Evolutionary conservation across 2,329 filamentous ascomycete species (phyloP).

Genomic region (Neofusicoccum cordaticola): DNA sequence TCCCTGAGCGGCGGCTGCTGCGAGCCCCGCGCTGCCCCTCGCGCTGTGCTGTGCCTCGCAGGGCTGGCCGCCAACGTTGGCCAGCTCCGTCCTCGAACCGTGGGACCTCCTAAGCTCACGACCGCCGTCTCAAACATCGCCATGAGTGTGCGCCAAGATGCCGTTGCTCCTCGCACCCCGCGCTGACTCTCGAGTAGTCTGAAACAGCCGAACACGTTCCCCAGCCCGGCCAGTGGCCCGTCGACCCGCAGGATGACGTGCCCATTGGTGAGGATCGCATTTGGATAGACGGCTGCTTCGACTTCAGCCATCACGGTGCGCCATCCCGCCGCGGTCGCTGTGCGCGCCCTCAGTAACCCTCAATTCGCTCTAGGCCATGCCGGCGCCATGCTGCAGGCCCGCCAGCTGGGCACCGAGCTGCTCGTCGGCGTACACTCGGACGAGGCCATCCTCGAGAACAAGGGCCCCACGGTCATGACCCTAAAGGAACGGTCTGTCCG

Average conservation of each 20-base stretch:
- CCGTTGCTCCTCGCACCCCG: background rate
- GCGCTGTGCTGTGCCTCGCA: background rate
- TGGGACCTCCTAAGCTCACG: background rate
- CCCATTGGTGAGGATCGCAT: constrained; percentile 67
- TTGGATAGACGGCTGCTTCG: constrained; percentile 98
- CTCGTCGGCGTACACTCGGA: constrained; percentile 94
- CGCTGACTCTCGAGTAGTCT: background rate
- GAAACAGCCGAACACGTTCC: constrained; percentile 45
- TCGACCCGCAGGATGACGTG: constrained; percentile 60
- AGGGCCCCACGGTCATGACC: constrained; percentile 96
- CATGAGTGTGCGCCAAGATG: constrained; percentile 19
- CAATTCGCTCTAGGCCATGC: constrained; percentile 68
- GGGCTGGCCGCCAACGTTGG: background rate
- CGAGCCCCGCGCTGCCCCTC: background rate
- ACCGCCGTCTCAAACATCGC: constrained; percentile 6
- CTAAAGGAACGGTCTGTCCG: constrained; percentile 70
- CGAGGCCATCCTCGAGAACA: constrained; percentile 92
- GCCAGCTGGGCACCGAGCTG: constrained; percentile 83
- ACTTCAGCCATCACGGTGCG: constrained; percentile 94
- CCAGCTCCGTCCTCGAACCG: background rate
- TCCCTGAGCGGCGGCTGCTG: background rate
- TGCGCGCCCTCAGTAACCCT: constrained; percentile 2
- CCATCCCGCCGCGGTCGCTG: background rate
- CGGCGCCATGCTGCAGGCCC: constrained; percentile 92
- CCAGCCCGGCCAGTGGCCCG: constrained; percentile 59